Evolutionary conservation across 495 filamentous ascomycete genomes (phyloP).

Genomic region (Cladorrhinum samala): DNA sequence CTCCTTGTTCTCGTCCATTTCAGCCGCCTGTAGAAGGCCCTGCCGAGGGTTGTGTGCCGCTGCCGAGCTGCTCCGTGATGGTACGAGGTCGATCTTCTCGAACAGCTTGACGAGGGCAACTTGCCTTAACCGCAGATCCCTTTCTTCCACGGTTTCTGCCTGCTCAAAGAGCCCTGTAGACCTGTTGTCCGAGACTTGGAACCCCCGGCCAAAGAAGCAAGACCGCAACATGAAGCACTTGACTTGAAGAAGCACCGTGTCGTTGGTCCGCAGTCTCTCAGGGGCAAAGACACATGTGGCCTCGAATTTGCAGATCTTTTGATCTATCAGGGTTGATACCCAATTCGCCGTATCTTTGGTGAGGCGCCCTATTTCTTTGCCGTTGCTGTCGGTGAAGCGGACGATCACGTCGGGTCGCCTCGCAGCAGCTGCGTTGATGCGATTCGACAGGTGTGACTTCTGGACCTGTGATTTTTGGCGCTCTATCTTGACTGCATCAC

Average conservation of each 20-base stretch:
- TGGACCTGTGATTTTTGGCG: constrained; percentile 65
- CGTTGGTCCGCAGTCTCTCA: constrained; percentile 77
- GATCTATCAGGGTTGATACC: constrained; percentile 90
- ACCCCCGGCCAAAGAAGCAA: constrained; percentile 60
- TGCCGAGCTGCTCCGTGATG: constrained; percentile 64
- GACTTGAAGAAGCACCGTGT: constrained; percentile 86
- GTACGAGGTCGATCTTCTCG: constrained; percentile 77
- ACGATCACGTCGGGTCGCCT: constrained; percentile 77
- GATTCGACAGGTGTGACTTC: constrained; percentile 36
- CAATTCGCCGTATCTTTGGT: constrained; percentile 86
- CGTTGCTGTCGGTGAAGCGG: constrained; percentile 76
- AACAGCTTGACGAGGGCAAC: constrained; percentile 84
- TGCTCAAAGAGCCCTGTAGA: constrained; percentile 56
- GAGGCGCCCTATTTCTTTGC: constrained; percentile 82
- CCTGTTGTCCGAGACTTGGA: constrained; percentile 62
- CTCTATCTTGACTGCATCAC: constrained; percentile 77
- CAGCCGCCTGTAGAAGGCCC: constrained; percentile 77
- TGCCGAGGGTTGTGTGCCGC: constrained; percentile 73
- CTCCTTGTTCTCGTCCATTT: constrained; percentile 74
- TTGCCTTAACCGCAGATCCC: constrained; percentile 75
- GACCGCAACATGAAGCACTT: constrained; percentile 67
- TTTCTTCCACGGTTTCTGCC: constrained; percentile 81
- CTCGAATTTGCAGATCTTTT: constrained; percentile 82
- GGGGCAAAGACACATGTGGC: constrained; percentile 86
- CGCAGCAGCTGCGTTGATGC: constrained; percentile 39